Base-by-base conservation (phyloP, 2,329 filamentous ascomycete species). In the Diaporthe citrichinensis region DNA sequence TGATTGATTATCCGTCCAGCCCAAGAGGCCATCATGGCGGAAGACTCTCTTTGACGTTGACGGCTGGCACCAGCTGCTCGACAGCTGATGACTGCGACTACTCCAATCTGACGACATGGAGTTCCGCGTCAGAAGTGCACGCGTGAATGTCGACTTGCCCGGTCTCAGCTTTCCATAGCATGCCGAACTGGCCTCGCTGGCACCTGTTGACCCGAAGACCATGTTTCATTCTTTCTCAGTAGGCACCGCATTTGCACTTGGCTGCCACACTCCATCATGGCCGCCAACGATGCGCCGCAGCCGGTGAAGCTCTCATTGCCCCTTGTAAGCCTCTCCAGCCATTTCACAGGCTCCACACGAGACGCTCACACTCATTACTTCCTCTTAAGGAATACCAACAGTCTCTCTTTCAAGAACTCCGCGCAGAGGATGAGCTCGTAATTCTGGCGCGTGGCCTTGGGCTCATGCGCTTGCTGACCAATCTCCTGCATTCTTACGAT, bases 401-500 rank as follows among this genome's bases (percentile, higher is more conserved):
- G 87, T 93, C 95, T 81, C 92, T 98, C 81, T 98, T 98, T 87
- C 95, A 94, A 83, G 94, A 97, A 86, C 92, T 98, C 79, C 93
- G 95, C 78, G 88, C 92, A 77, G 94, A 98, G 86, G 97, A 99
- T 94, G 94, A 97, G 85, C 92, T 99, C 78, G 94, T 98, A 80
- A 90, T 99, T 73, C 90, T 98, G 73, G 97, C 96, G 57, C 94
- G 95, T 72, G 97, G 97, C 79, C 92, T 99, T 65, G 97, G 97
- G 80, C 92, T 98, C 61, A 91, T 98, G 83, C 95, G 95, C 79
- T 91, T 99, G 74, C 91, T 98, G 81, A 97, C 95, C n/a, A 99
- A 98, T 83, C 90, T 99, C 53, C 91, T 99, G 39, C 97, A 99
- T 85, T 96, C 96, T 28, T 98, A 98, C 85, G 97, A 99, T 89